Base-by-base conservation (phyloP, 2,329 filamentous ascomycete species). In the Trichoderma sp. region DNA sequence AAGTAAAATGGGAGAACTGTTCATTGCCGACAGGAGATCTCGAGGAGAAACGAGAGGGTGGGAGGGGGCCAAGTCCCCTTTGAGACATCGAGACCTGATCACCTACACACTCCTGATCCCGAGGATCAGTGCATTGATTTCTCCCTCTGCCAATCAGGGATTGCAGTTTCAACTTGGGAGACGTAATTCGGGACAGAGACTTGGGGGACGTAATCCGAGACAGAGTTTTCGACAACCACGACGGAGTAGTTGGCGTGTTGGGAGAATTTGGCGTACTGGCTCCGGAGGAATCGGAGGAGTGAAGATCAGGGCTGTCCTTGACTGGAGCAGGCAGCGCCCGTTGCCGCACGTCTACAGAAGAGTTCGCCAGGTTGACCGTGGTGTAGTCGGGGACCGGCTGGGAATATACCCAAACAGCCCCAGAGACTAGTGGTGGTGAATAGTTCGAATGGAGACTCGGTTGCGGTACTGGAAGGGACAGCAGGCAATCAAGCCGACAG, bases 41-140 rank as follows among this genome's bases (percentile, higher is more conserved):
- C 78, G 86, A 85, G 78, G 85, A 83, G 79, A 84, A 86, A 81
- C 85, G 88, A 84, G 89, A 88, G 83, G 86, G 84, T 87, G 89
- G 87, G 83, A 85, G 87, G 88, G 88, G 85, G 84, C 85, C 86
- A 87, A 87, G 84, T 81, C 86, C 88, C 86, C 87, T 88, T 87
- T 91, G 89, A 86, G 90, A 91, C 91, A 92, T 92, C 86, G 89
- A 88, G 86, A 85, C 85, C 88, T 87, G 87, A 85, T 89, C 89
- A 87, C 89, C 88, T 87, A 84, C 85, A 83, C 85, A 83, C 84
- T 84, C 85, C 82, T 85, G 84, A 85, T 85, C 86, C 83, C 84
- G 84, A 85, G 84, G 85, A 85, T 85, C 86, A 83, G 86, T 84
- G 89, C 90, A 92, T 92, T 87, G 90, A 90, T 86, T 82, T 79